phyloP scores from a whole-genome alignment of 2,329 filamentous ascomycete genomes.

The Microsporum canis region DNA sequence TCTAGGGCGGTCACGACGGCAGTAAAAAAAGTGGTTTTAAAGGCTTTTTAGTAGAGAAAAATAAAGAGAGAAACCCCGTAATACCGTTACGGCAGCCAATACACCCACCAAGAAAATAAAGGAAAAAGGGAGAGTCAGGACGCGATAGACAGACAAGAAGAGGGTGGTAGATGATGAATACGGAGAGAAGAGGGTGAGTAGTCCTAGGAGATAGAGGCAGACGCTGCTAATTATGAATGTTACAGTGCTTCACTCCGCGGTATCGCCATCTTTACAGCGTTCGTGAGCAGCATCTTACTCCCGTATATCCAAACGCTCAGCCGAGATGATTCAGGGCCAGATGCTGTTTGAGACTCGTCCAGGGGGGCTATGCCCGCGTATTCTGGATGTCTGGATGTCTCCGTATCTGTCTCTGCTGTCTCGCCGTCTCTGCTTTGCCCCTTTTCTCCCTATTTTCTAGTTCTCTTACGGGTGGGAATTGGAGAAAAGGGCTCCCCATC shows the following conservation, averaged over 20 bases:
- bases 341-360: not conserved
- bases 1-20: constrained; percentile 1
- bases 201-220: not conserved
- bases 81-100: not conserved
- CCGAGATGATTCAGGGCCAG: not conserved
- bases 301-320: not conserved
- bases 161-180: not conserved
- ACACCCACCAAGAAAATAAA: not conserved
- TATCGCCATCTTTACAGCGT: not conserved
- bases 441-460: not conserved
- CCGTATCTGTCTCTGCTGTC: not conserved
- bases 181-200: not conserved
- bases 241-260: not conserved
- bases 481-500: not conserved
- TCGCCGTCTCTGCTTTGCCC: not conserved
- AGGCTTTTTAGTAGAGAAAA: not conserved
- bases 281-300: not conserved
- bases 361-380: not conserved
- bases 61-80: not conserved
- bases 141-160: not conserved
- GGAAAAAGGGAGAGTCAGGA: not conserved
- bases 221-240: not conserved
- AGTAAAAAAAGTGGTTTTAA: constrained; percentile 5
- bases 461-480: not conserved
- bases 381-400: not conserved